Evolutionary conservation across 2,329 filamentous ascomycete species (phyloP), one percentile per base, ranked within the genome.

Genomic region (Ustulina deusta): DNA sequence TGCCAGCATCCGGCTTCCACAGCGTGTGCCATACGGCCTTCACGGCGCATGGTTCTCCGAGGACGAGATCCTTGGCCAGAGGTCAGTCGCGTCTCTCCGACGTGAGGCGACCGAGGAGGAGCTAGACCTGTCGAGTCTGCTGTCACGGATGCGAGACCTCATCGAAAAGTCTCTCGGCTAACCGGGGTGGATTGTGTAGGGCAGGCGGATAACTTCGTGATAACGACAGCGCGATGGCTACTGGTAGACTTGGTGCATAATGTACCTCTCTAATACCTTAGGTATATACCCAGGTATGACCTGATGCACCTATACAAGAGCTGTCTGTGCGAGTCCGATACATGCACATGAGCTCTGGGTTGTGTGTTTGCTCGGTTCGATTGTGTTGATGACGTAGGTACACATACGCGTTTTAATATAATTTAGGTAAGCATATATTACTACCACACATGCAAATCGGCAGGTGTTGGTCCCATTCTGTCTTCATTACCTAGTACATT

Each of bases 1-100:
- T 3, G 87, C 85, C 6, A 84, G 82, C 66, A 82, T 93, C 3
- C 78, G 79, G 22, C 78, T 93, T 38, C 90, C 89, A 2, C 89
- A 91, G 71, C 79, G 90, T 13, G 89, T 93, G 0, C 90, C 90
- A 0, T 93, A 93, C 72, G 90, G 90, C 0, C 77, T 93, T 56
- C 90, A 91, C 74, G 89, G 88, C 3, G 82, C 81, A 6, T 91
- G 88, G 87, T 90, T 90, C 62, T 78, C 81, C 0, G 83, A 86
- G 63, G 79, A 83, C 2, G 81, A 89, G 66, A 83, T 90, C 25
- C 69, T 73, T 7, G 75, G 75, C 1, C 89, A 90, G 74, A 79
- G 82, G 32, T 71, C 72, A 9, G 64, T 74, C n/a, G 65, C 70
- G 17, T 64, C 66, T 20, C 46, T 73, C 51, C 70, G 77, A 54